A percentile compares a stretch with the other conserved stretches of the same genome.
Conservation (phyloP, 805 yeast species). For the Kurtzmaniella fragi region DNA sequence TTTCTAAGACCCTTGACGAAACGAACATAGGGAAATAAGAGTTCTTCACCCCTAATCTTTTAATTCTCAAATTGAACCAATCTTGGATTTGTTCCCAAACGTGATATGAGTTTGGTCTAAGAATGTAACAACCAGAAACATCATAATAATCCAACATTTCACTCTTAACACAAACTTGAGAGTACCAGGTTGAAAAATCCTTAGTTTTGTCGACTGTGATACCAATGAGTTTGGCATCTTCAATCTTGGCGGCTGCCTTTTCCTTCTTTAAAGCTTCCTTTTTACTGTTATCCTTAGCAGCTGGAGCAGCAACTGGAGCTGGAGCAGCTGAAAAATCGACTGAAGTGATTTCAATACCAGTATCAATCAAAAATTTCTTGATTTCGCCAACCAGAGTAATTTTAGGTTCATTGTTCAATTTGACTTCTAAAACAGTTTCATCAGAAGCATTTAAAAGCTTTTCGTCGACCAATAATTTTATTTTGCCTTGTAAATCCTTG, state of each 20-base stretch:
- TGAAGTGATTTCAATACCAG: conserved; percentile 45
- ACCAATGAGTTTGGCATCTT: conserved; percentile 89
- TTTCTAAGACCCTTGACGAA: conserved; percentile 85
- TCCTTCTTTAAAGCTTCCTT: conserved; percentile 30
- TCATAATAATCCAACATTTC: conserved; percentile 99
- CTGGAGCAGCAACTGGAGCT: conserved; percentile 34
- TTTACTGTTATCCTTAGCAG: conserved; percentile 18
- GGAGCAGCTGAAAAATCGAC: conserved; percentile 52
- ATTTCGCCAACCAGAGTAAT: conserved; percentile 44
- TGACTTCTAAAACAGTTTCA: conserved; percentile 36
- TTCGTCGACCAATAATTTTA: conserved; percentile 58
- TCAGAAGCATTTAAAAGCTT: conserved; percentile 35
- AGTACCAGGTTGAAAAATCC: conserved; percentile 97
- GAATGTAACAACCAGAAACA: conserved; percentile 96
- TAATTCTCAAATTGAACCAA: conserved; percentile 79
- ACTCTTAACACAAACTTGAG: conserved; percentile 92
- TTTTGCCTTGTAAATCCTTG: conserved; percentile 44
- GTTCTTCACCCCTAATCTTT: conserved; percentile 85
- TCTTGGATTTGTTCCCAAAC: conserved; percentile 93
- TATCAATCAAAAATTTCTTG: conserved; percentile 40
- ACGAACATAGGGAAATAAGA: conserved; percentile 99
- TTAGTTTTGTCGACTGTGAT: conserved; percentile 88
- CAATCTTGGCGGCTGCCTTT: conserved; percentile 51
- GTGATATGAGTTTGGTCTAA: conserved; percentile 91
- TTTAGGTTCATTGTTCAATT: conserved; percentile 51